A percentile compares a stretch with the other conserved stretches of the same genome.
phyloP scores from a whole-genome alignment of 1,284 basidiomycete species.

The Coriolopsis trogii region DNA sequence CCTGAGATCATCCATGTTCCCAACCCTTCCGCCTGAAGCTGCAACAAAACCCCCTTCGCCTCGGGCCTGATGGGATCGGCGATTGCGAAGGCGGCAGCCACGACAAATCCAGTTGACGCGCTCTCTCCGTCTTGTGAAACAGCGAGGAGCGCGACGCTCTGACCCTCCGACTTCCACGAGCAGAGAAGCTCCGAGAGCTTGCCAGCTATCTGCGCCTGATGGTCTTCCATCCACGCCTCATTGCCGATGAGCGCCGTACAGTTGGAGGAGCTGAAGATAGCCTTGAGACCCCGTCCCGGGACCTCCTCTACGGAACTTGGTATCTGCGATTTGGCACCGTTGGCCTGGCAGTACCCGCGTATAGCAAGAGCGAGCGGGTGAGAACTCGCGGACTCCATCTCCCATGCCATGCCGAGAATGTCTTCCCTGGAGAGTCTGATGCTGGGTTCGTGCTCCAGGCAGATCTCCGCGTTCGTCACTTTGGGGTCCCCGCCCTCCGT shows the following conservation, averaged over 20 bases:
- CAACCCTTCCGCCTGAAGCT: conserved; percentile 55
- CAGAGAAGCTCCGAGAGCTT: conserved; percentile 39
- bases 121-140: conserved; percentile 31
- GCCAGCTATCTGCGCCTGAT: conserved; percentile 43
- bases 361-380: conserved; percentile 73
- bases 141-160: conserved; percentile 72
- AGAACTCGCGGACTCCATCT: conserved; percentile 66
- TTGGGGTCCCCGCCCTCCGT: conserved; percentile 69
- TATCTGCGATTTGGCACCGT: conserved; percentile 33
- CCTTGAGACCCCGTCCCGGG: conserved; percentile 70
- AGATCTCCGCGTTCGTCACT: conserved; percentile 51
- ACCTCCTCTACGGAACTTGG: conserved; percentile 58
- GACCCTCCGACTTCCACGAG: conserved; percentile 66
- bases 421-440: conserved; percentile 26
- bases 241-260: conserved; percentile 67
- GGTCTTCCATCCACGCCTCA: conserved; percentile 63
- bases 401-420: conserved; percentile 55
- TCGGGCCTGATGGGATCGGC: conserved; percentile 69
- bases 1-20: conserved; percentile 81
- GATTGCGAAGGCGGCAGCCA: conserved; percentile 63
- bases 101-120: conserved; percentile 27
- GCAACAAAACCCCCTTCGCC: conserved; percentile 53
- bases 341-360: conserved; percentile 47
- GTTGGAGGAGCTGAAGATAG: conserved; percentile 42
- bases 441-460: conserved; percentile 16